Conservation (phyloP, 805 yeast genomes). For the Suhomyces xylopsoci region DNA sequence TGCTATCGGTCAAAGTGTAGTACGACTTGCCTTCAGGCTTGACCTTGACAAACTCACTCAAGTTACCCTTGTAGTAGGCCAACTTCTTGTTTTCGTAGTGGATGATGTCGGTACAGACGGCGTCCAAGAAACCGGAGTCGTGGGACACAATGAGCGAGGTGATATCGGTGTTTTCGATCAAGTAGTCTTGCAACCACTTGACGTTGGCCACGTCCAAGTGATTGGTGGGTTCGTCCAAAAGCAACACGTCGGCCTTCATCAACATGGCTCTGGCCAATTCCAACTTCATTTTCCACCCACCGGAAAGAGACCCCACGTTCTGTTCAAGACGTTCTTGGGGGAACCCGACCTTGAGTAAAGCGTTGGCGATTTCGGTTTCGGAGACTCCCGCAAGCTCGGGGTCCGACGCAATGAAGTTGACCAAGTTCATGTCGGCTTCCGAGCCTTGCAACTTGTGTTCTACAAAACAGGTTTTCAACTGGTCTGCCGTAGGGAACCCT, state of each 20-base stretch:
- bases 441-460: constrained; percentile 96
- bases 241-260: constrained; percentile 91
- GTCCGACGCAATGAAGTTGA: constrained; percentile 83
- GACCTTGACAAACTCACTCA: constrained; percentile 85
- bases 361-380: constrained; percentile 67
- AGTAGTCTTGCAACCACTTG: constrained; percentile 88
- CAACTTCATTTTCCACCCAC: constrained; percentile 99
- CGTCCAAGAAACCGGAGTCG: constrained; percentile 94
- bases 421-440: constrained; percentile 88
- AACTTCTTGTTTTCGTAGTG: constrained; percentile 94
- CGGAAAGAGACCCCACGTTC: constrained; percentile 90
- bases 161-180: constrained; percentile 76
- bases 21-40: constrained; percentile 96
- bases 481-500: constrained; percentile 91
- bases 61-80: constrained; percentile 93
- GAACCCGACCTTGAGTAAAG: constrained; percentile 84
- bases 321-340: constrained; percentile 86
- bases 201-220: constrained; percentile 95
- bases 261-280: constrained; percentile 99
- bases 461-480: constrained; percentile 89
- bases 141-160: constrained; percentile 96
- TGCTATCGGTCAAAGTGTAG: constrained; percentile 88
- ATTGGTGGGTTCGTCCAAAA: constrained; percentile 97
- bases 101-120: constrained; percentile 93
- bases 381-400: constrained; percentile 69